Percentiles rank a stretch among this genome's conserved stretches.
These are phyloP conservation scores for Saccharomycopsis capsularis DNA, from an alignment of 805 yeast genomes.

Conservation along the genomic window DNA sequence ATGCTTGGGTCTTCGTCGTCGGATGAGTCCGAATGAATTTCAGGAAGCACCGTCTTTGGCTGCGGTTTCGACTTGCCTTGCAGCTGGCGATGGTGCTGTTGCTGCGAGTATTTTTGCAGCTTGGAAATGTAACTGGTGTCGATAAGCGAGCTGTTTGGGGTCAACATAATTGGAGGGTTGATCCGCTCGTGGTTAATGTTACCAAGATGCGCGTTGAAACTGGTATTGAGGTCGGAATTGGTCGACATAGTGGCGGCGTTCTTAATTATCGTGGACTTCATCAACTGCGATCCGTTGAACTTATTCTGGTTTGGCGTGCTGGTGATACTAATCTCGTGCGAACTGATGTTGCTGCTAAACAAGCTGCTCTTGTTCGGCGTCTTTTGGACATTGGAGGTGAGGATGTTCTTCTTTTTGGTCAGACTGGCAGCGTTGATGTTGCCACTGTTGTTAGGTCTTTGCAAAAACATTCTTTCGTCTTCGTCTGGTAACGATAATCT, in stretches of 20 bases:
- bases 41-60: constrained; percentile 33
- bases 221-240: background rate
- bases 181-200: constrained; percentile 12
- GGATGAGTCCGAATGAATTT: constrained; percentile 46
- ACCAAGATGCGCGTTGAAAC: background rate
- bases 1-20: constrained; percentile 44
- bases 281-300: constrained; percentile 18
- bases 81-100: background rate
- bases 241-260: constrained; percentile 13
- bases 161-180: constrained; percentile 13
- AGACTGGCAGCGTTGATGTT: background rate
- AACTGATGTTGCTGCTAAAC: too few relatives aligned
- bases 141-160: constrained; percentile 10
- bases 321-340: background rate
- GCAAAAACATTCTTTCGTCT: background rate
- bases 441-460: background rate
- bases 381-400: background rate
- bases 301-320: constrained; percentile 15
- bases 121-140: background rate
- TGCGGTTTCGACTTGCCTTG: background rate
- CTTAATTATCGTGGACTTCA: constrained; percentile 19
- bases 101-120: background rate
- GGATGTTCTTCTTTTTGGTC: too few relatives aligned
- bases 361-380: background rate
- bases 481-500: constrained; percentile 10